Evolutionary conservation across 495 filamentous ascomycete species (phyloP), one percentile per base, ranked within the genome.

Genomic region (Penicillium simplicissimum): DNA sequence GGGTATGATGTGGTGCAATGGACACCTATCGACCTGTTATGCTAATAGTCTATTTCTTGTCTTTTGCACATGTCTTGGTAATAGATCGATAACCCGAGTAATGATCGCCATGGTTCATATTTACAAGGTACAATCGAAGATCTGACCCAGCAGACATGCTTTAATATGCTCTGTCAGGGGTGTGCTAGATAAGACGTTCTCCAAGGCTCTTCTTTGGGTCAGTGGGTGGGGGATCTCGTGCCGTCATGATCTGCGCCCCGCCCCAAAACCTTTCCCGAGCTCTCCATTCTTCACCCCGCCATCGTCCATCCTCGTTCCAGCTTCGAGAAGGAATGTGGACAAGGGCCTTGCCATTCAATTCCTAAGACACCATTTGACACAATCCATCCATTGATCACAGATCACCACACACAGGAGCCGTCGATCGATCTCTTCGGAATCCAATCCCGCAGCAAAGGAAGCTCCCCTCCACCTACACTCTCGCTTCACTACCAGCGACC

Each of bases 201-300:
- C 37, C 23, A 25, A 25, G 23, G 3, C 23, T 40, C 40, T 42
- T 8, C 33, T 35, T 52, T 28, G 14, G 48, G 13, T 6, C 40
- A 19, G n/a, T n/a, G n/a, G n/a, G 42, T 19, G 42, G 42, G 42
- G 51, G 51, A 31, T 25, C 51, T 43, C 21, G 35, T 35, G 40
- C 51, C 68, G 67, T 65, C 60, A 61, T 66, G 68, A 71, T 66
- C 68, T 62, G 56, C 66, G 51, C 45, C 65, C 68, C 65, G 65
- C 62, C 65, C 53, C 42, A 59, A 56, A 70, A 70, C 64, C 64
- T 57, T 53, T 63, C 58, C 64, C 57, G 57, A 62, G 59, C 58
- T 60, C 52, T 23, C 42, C 42, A 45, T 45, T 23, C 51, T 52
- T 54, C 60, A 25, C 60, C 51, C 60, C 57, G 23, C 56, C 48